A percentile compares a stretch with the other conserved stretches of the same genome.
Evolutionary conservation across 2,329 filamentous ascomycete species (phyloP).

Genomic region (Scedosporium boydii): DNA sequence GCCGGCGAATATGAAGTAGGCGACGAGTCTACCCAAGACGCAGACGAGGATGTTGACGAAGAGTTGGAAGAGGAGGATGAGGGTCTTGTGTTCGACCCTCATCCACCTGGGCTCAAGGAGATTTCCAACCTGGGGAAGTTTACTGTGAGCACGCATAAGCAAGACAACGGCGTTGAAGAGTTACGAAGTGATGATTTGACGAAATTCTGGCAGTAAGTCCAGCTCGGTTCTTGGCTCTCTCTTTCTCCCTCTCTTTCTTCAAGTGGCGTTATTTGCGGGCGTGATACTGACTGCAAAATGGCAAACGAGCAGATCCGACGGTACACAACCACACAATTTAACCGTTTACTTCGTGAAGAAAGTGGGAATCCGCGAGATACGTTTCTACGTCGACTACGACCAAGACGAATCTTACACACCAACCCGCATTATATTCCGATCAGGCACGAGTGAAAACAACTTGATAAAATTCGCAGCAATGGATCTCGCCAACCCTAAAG

Average conservation of each 20-base stretch:
- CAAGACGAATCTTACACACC: constrained; percentile 95
- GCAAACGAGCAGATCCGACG: constrained; percentile 54
- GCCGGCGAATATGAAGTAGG: constrained; percentile 18
- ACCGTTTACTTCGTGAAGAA: constrained; percentile 82
- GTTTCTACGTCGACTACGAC: constrained; percentile 84
- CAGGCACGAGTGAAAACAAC: constrained; percentile 85
- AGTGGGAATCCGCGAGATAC: constrained; percentile 66
- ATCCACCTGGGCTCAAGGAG: constrained; percentile 59
- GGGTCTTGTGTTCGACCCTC: constrained; percentile 37
- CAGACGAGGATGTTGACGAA: constrained; percentile 18
- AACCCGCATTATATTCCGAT: constrained; percentile 80
- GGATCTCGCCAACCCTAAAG: constrained; percentile 66
- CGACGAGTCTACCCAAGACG: constrained; percentile 17
- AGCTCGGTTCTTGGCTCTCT: too few relatives aligned
- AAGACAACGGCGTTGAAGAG: constrained; percentile 68
- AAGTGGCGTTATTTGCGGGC: too few relatives aligned
- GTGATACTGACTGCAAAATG: constrained; percentile 1
- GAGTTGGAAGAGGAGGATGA: constrained; percentile 28
- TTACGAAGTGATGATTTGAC: constrained; percentile 64
- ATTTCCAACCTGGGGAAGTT: constrained; percentile 78
- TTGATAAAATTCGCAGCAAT: constrained; percentile 80
- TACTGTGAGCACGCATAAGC: constrained; percentile 74
- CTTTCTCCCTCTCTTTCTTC: background rate
- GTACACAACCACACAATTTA: constrained; percentile 71
- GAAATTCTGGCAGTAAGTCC: constrained; percentile 67